Evolutionary conservation across 2,329 filamentous ascomycete genomes (phyloP), one percentile per base, ranked within the genome.

Genomic region (Apiospora koreana): DNA sequence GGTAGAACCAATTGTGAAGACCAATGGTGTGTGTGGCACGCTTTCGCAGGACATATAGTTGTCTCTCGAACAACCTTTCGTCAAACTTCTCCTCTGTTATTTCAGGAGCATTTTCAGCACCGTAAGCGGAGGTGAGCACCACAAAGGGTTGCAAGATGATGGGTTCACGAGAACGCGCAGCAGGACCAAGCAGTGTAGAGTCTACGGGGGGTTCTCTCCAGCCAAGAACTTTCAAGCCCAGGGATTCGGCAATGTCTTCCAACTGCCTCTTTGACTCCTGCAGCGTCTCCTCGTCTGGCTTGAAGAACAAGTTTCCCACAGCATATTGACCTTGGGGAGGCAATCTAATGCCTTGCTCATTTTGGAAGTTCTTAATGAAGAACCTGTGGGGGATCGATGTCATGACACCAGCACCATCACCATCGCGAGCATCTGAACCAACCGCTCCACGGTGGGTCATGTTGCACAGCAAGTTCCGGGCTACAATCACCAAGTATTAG

Each of bases 381-480:
- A 99, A 98, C 83, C 92, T 94, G 87, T 98, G 95, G 71, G 96
- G 96, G 78, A 99, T 97, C 72, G 95, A 98, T 75, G 95, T 98
- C 96, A 99, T 99, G 80, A 98, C 95, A 89, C 96, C 96, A 78
- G 96, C 96, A 82, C 96, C 96, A 81, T 99, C 96, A 81, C 96
- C 96, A 81, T 99, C 96, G 87, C 96, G 93, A 79, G 94, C 94
- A 86, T 99, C 96, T 72, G 96, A 98, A 77, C 96, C 96, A 77
- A 98, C 95, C 74, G 96, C 96, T 87, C 96, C 96, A 82, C 96
- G 93, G 87, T 99, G 96, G 87, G 96, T 98, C 96, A 99, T 99
- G 89, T 99, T 98, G 88, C 96, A 99, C 74, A 99, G 91, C 73
- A 99, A 88, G 83, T 95, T 97, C 75, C 94, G 93, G 75, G 95